Evolutionary conservation across 2,329 filamentous ascomycete species (phyloP).

Genomic region (Elsinoe arachidis): DNA sequence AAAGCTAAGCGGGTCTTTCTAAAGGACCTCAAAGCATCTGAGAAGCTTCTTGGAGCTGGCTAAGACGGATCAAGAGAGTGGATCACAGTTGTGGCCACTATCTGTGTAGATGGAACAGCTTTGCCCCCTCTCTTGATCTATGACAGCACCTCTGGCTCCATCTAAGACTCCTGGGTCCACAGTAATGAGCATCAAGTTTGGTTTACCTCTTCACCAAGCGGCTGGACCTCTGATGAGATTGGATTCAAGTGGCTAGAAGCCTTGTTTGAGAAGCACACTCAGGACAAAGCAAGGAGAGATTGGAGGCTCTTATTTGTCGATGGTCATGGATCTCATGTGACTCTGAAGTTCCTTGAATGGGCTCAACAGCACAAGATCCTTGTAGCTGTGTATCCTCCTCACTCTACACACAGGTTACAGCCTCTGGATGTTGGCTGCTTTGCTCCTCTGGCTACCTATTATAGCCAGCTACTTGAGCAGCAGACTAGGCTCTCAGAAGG

Average conservation of each 20-base stretch:
- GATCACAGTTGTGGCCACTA: conserved; percentile 13
- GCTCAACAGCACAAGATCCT: background rate
- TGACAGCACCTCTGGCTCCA: conserved; percentile 10
- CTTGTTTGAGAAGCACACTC: conserved; percentile 15
- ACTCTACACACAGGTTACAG: conserved; percentile 13
- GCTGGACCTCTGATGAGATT: conserved; percentile 19
- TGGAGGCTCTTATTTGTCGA: conserved; percentile 17
- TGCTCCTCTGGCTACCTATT: conserved; percentile 17
- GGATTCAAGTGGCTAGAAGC: conserved; percentile 15
- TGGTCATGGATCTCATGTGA: conserved; percentile 16
- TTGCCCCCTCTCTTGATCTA: conserved; percentile 17
- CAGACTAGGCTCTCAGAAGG: conserved; percentile 11
- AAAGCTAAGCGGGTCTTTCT: conserved; percentile 4
- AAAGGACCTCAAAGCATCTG: conserved; percentile 1
- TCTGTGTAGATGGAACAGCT: conserved; percentile 16
- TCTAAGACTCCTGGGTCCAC: conserved; percentile 11
- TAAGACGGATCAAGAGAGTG: too few relatives aligned
- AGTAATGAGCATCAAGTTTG: background rate
- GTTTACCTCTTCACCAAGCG: conserved; percentile 12
- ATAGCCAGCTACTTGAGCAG: conserved; percentile 14
- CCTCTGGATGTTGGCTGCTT: conserved; percentile 19
- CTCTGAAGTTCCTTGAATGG: conserved; percentile 13
- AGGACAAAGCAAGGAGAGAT: conserved; percentile 13
- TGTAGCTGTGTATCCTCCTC: too few relatives aligned
- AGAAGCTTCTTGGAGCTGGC: background rate